Conservation (phyloP, 495 filamentous ascomycete genomes). For the Aspergillus heteromorphus region DNA sequence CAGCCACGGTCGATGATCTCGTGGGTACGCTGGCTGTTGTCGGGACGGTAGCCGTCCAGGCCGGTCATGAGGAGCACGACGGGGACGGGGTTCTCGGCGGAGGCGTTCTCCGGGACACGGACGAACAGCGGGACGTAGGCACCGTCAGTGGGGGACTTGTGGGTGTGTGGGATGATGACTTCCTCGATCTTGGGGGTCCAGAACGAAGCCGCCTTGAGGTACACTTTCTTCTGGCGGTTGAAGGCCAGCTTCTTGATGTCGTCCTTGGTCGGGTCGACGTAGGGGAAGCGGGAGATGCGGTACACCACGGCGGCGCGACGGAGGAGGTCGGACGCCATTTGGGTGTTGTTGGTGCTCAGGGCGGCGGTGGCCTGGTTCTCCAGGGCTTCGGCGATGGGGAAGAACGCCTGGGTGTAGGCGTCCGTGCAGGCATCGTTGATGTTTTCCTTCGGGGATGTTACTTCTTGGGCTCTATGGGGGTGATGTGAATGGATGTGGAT, state of each 20-base stretch:
- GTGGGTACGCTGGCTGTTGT: conserved; percentile 67
- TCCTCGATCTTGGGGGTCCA: conserved; percentile 56
- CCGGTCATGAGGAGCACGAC: conserved; percentile 68
- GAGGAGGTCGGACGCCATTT: conserved; percentile 56
- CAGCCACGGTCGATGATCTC: conserved; percentile 59
- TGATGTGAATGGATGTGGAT: background rate
- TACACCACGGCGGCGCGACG: conserved; percentile 66
- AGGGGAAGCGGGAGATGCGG: conserved; percentile 71
- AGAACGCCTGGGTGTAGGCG: conserved; percentile 59
- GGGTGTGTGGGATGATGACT: conserved; percentile 54
- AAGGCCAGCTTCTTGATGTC: conserved; percentile 56
- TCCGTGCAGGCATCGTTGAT: conserved; percentile 60
- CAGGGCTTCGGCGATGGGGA: conserved; percentile 52
- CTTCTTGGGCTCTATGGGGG: too few relatives aligned
- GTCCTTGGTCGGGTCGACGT: conserved; percentile 40
- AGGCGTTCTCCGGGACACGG: conserved; percentile 47
- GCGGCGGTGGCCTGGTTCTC: conserved; percentile 43
- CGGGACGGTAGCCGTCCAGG: conserved; percentile 72
- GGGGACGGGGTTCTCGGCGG: conserved; percentile 41
- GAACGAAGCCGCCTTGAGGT: conserved; percentile 51
- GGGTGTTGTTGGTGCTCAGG: conserved; percentile 35
- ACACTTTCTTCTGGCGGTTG: conserved; percentile 60
- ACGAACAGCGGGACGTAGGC: conserved; percentile 59
- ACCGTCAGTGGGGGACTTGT: conserved; percentile 45
- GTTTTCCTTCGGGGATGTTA: conserved; percentile 31